Base-by-base conservation (phyloP, 2,329 filamentous ascomycete species). In the Claviceps capensis region DNA sequence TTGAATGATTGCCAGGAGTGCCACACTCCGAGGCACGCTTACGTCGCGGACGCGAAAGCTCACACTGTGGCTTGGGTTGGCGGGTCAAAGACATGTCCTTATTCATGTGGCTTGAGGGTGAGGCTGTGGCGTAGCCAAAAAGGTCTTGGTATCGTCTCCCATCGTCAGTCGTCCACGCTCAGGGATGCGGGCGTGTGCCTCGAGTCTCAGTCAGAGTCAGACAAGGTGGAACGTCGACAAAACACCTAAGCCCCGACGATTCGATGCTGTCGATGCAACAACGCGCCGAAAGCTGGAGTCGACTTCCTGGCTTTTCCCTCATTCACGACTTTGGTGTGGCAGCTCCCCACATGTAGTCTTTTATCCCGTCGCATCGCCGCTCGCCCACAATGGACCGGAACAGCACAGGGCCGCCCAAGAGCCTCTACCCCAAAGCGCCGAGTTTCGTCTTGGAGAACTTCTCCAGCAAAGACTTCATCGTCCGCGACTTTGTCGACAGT, bases 401-500 rank as follows among this genome's bases (percentile, higher is more conserved):
- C 57, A 67, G 64, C 60, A 67, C 66, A 55, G 74, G 74, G 54
- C 49, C 36, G 34, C 76, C 79, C 60, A 78, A 82, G 69, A 76
- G 82, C 58, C 76, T 90, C 63, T 91, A 87, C 65, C 84, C 85
- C 53, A 82, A 81, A 67, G 86, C 84, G 41, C 87, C 88, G 55
- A 85, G 78, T 66, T 96, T 96, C 72, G 88, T 82, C 9, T 76
- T 97, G 55, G 88, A 95, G 45, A 89, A 90, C 70, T 88, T 90
- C 69, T 87, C 87, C 53, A 86, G 77, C 65, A 86, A 86, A 62
- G 93, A 97, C 70, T 98, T 97, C 64, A 96, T 97, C 57, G 91
- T 97, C 58, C 89, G 95, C 63, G 93, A 98, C 71, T 98, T 98
- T 65, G 84, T 98, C 61, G 94, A 98, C 66, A 81, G 84, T 49